Conservation (phyloP, 2,329 filamentous ascomycete genomes). For the Aspergillus awamori region DNA sequence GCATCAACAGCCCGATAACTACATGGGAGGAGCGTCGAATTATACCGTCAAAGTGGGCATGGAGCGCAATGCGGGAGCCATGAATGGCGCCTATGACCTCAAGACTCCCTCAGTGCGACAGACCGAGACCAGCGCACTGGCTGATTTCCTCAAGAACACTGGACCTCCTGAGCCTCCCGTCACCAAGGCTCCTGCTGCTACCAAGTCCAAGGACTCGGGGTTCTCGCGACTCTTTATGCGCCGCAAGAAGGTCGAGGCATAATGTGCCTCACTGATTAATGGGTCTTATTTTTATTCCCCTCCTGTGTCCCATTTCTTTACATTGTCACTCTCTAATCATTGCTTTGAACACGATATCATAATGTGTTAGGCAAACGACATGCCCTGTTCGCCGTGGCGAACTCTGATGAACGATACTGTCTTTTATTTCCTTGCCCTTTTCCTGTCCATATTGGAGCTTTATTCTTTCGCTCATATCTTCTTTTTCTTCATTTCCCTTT, state of each 20-base stretch:
- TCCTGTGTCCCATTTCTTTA: conserved; percentile 16
- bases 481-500: neutral
- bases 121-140: conserved; percentile 65
- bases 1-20: conserved; percentile 37
- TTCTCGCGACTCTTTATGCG: conserved; percentile 41
- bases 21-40: conserved; percentile 29
- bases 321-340: conserved; percentile 6
- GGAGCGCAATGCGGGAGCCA: conserved; percentile 33
- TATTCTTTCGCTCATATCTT: neutral
- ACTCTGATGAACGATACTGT: conserved; percentile 20
- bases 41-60: conserved; percentile 44
- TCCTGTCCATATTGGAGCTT: conserved; percentile 6
- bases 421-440: conserved; percentile 17
- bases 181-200: conserved; percentile 21
- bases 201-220: conserved; percentile 21
- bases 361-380: conserved; percentile 13
- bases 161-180: conserved; percentile 58
- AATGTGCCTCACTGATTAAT: conserved; percentile 10
- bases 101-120: conserved; percentile 30
- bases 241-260: conserved; percentile 34
- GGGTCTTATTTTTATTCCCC: conserved; percentile 11
- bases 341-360: conserved; percentile 15
- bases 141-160: conserved; percentile 71
- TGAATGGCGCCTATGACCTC: conserved; percentile 20
- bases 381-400: conserved; percentile 5